Evolutionary conservation across 2,329 filamentous ascomycete genomes (phyloP).

Genomic region (Zalaria obscura): DNA sequence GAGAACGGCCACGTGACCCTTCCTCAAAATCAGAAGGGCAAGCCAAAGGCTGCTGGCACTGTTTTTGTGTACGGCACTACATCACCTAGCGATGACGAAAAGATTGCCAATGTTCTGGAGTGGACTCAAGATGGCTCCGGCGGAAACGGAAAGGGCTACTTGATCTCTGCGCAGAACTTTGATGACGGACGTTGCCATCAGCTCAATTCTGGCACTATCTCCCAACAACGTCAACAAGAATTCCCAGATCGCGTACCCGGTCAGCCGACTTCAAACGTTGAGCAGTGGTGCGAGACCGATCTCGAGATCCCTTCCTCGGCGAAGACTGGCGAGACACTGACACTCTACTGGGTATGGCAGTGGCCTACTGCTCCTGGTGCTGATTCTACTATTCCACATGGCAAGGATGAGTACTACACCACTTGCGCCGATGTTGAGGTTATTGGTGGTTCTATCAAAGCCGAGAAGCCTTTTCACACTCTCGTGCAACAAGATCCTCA

Average conservation of each 20-base stretch:
- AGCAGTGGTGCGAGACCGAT: constrained; percentile 70
- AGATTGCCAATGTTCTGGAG: constrained; percentile 50
- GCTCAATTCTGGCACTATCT: constrained; percentile 47
- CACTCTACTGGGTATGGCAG: constrained; percentile 94
- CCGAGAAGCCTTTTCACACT: constrained; percentile 9
- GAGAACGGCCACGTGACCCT: constrained; percentile 37
- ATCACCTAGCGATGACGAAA: constrained; percentile 38
- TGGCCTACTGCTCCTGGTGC: constrained; percentile 48
- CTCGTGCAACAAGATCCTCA: constrained; percentile 28
- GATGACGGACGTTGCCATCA: constrained; percentile 90
- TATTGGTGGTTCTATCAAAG: constrained; percentile 11
- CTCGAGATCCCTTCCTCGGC: constrained; percentile 57
- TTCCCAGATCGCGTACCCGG: constrained; percentile 42
- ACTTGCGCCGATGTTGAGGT: constrained; percentile 43
- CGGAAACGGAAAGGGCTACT: constrained; percentile 61
- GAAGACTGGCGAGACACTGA: constrained; percentile 51
- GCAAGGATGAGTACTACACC: constrained; percentile 44
- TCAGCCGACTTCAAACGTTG: constrained; percentile 25
- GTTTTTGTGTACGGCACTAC: constrained; percentile 37
- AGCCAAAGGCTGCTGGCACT: constrained; percentile 29
- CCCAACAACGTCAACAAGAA: constrained; percentile 41
- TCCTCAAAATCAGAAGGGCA: constrained; percentile 24
- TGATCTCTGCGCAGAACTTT: constrained; percentile 66
- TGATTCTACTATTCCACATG: constrained; percentile 25
- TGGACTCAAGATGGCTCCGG: constrained; percentile 75